Evolutionary conservation across 345 rosid species (phyloP).

Genomic region (Boechera divaricarpa): DNA sequence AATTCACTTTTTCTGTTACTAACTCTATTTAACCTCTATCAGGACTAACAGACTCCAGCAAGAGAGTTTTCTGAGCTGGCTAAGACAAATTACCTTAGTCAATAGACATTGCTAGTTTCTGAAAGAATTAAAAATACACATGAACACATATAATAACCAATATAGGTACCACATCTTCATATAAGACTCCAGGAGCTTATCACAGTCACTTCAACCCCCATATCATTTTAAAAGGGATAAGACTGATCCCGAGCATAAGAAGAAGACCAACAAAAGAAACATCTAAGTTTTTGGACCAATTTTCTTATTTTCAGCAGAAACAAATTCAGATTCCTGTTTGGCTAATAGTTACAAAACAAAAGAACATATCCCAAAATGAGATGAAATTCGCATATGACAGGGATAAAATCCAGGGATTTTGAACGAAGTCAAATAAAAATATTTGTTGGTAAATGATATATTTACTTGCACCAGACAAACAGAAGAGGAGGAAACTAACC

Average conservation of each 20-base stretch:
- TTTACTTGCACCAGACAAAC: background rate
- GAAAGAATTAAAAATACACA: background rate
- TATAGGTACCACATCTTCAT: background rate
- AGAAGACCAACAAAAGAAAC: background rate
- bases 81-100: background rate
- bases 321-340: slow-evolving; percentile 2
- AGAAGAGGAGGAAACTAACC: slow-evolving; percentile 51
- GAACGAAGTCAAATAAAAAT: background rate
- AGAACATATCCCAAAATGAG: background rate
- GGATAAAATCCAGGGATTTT: background rate
- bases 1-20: background rate
- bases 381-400: background rate
- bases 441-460: background rate
- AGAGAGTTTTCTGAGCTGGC: background rate
- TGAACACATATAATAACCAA: background rate
- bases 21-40: background rate
- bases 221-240: background rate
- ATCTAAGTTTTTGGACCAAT: background rate
- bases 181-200: slow-evolving; percentile 2
- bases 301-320: background rate
- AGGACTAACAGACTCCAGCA: background rate
- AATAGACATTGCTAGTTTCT: background rate
- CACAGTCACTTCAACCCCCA: slow-evolving; percentile 8
- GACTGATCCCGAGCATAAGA: background rate
- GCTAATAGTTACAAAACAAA: slow-evolving; percentile 9